A percentile compares a stretch with the other conserved stretches of the same genome.
phyloP scores from a whole-genome alignment of 202 grass and related monocot genomes.

The Schoenoplectus tabernaemontani region DNA sequence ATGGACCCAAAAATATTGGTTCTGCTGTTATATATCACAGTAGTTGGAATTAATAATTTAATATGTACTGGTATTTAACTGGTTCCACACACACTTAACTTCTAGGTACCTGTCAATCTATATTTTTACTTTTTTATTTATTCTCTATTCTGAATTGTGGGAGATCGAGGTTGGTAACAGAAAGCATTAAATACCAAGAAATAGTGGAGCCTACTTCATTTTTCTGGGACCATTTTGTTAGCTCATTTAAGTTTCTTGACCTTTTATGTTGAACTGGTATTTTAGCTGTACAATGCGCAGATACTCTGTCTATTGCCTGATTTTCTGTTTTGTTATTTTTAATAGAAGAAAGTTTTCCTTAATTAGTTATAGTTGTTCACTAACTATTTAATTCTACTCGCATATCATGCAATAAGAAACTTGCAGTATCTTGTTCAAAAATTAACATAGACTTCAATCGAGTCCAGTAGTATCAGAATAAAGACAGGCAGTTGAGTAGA shows the following conservation, averaged over 20 bases:
- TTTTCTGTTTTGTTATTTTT: background rate
- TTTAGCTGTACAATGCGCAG: background rate
- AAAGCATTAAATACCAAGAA: background rate
- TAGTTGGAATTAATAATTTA: no score
- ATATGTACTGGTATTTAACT: background rate
- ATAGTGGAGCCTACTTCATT: background rate
- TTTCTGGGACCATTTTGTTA: conserved; percentile 11
- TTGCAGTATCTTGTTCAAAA: background rate
- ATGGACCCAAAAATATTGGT: background rate
- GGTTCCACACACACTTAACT: background rate
- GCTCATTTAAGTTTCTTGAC: background rate
- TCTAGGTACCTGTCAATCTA: background rate
- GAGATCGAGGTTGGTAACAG: background rate
- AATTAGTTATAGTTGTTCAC: background rate
- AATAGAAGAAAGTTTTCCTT: background rate
- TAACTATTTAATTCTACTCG: background rate
- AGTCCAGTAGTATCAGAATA: background rate
- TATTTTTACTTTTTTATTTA: background rate
- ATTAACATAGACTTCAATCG: no score
- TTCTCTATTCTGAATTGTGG: background rate
- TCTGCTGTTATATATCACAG: background rate
- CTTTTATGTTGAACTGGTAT: background rate
- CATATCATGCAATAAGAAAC: background rate
- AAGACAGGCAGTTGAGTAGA: background rate
- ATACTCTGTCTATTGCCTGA: background rate